Conservation (phyloP, 2,329 filamentous ascomycete species). For the Alternaria triticina region DNA sequence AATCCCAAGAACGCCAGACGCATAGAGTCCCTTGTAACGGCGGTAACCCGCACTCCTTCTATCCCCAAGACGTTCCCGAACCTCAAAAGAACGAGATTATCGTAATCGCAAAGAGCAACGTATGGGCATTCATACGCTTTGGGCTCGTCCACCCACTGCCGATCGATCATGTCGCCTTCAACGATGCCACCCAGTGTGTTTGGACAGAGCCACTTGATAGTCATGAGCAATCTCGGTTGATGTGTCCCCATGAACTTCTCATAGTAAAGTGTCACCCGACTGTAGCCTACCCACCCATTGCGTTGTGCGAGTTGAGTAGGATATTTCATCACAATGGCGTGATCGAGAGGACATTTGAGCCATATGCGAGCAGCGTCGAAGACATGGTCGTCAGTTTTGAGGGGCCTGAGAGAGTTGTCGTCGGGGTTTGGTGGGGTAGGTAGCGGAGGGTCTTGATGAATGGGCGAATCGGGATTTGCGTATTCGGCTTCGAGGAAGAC, state of each 20-base stretch:
- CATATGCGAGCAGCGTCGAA: background rate
- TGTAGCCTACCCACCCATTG: background rate
- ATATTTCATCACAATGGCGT: background rate
- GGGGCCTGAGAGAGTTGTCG: background rate
- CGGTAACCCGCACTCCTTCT: background rate
- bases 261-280: background rate
- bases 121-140: background rate
- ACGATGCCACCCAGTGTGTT: background rate
- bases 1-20: background rate
- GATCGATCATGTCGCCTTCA: background rate
- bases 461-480: background rate
- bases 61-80: background rate
- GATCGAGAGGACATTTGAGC: background rate
- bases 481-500: background rate
- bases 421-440: background rate
- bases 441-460: background rate
- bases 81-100: background rate
- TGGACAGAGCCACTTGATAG: background rate
- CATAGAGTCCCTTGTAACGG: background rate
- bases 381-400: background rate
- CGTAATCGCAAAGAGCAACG: background rate
- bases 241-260: background rate
- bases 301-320: background rate
- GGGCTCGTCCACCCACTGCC: background rate
- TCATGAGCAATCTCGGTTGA: background rate